A percentile compares a stretch with the other conserved stretches of the same genome.
These are phyloP conservation scores for Trichoderma polysporum DNA, from an alignment of 2,329 filamentous ascomycete genomes.

Conservation along the genomic window DNA sequence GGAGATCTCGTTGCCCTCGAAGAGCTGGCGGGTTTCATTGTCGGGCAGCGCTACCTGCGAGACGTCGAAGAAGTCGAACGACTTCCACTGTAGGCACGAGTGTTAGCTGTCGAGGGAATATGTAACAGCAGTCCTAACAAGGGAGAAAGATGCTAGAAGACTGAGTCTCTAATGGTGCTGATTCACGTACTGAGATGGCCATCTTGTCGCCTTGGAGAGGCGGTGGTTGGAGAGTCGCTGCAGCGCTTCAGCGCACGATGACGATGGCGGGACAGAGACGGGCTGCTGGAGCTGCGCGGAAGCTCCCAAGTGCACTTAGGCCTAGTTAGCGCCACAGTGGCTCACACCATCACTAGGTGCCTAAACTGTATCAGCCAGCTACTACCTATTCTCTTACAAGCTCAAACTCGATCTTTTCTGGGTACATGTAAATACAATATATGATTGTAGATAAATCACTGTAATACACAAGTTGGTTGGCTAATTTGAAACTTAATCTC, in stretches of 20 bases:
- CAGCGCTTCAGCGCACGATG: constrained; percentile 29
- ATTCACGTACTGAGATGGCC: constrained; percentile 36
- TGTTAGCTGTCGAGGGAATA: neutral
- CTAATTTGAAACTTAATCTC: neutral
- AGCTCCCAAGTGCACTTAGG: neutral
- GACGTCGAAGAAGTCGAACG: constrained; percentile 99
- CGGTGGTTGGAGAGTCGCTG: constrained; percentile 14
- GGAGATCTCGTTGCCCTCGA: constrained; percentile 80
- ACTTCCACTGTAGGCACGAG: constrained; percentile 76
- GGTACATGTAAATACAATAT: neutral
- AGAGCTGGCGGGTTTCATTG: constrained; percentile 73
- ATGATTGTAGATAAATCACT: neutral
- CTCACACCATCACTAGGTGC: constrained; percentile 8
- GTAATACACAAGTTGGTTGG: neutral
- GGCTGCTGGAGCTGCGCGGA: constrained; percentile 2
- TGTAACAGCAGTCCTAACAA: neutral
- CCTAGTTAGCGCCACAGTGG: constrained; percentile 26
- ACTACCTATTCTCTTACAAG: too few species aligned
- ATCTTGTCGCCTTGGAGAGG: constrained; percentile 33
- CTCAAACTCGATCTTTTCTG: neutral
- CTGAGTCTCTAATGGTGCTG: neutral
- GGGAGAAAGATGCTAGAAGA: neutral
- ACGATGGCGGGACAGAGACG: constrained; percentile 32
- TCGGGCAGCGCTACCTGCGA: constrained; percentile 77
- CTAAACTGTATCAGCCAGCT: neutral